Conservation (phyloP, 2,329 filamentous ascomycete genomes). For the Colletotrichum tropicale region DNA sequence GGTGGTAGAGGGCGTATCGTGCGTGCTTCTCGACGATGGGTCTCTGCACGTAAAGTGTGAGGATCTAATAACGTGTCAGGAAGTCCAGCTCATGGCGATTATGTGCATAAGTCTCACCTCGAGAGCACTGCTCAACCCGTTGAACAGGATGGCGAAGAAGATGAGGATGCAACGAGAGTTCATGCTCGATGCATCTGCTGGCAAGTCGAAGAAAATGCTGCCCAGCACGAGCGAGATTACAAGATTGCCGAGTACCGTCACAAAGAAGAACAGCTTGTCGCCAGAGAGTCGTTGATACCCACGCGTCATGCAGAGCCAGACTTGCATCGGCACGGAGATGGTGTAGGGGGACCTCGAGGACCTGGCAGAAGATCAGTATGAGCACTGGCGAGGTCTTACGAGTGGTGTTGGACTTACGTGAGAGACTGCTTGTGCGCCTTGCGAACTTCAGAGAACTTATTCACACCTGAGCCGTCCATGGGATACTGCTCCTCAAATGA, state of each 20-base stretch:
- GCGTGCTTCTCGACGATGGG: constrained; percentile 30
- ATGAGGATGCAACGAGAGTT: constrained; percentile 39
- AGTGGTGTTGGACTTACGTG: constrained; percentile 29
- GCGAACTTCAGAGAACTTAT: background rate
- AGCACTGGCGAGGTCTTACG: rapidly evolving
- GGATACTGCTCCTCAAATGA: constrained; percentile 7
- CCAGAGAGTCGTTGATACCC: constrained; percentile 62
- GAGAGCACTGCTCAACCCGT: constrained; percentile 27
- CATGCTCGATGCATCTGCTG: constrained; percentile 56
- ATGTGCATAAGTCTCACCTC: constrained; percentile 4
- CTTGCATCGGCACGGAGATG: constrained; percentile 65
- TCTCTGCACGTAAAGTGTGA: constrained; percentile 26
- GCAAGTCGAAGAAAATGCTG: constrained; percentile 68
- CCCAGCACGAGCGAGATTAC: constrained; percentile 59
- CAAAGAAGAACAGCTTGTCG: constrained; percentile 67
- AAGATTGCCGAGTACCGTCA: constrained; percentile 48
- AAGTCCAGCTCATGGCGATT: rapidly evolving
- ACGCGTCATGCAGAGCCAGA: constrained; percentile 60
- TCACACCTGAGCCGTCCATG: background rate
- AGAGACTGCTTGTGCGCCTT: constrained; percentile 54
- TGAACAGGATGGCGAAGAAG: constrained; percentile 36
- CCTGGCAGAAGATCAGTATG: background rate
- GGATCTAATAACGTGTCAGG: background rate
- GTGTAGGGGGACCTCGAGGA: constrained; percentile 54
- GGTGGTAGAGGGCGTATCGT: constrained; percentile 35